Base-by-base conservation (phyloP, 2,329 filamentous ascomycete genomes). In the Pezicula neosporulosa region DNA sequence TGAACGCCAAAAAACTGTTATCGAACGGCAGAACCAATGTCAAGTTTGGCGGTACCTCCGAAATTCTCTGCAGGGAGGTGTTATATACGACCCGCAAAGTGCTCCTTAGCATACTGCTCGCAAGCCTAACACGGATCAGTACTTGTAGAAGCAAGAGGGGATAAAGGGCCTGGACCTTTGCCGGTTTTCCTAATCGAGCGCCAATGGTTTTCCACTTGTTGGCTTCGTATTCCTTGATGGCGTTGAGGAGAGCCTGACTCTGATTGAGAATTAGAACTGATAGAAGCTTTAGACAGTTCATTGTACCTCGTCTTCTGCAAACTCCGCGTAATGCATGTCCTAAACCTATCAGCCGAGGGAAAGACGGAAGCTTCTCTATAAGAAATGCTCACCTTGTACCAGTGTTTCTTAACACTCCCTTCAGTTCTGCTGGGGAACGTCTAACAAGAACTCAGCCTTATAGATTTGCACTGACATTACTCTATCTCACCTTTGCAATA, bases 281-380 rank as follows among this genome's bases (percentile, higher is more conserved):
- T 38, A 47, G 28, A 35, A 42, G 45, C 30, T 33, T 47, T 49
- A 44, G 36, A 37, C 24, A 36, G 42, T 21, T 44, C 41, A 39
- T 33, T 36, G 69, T 80, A 95, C 90, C 83, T 97, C 94, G 66
- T 97, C 91, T 76, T 97, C 93, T 46, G 90, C 92, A 69, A 99
- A 97, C 68, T 97, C 94, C 59, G 94, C 94, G 69, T 97, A 97
- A 68, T 99, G 94, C 94, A 99, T 99, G 64, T 99, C 94, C 89
- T 94, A 64, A 54, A 52, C 42, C 28, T 30, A 51, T 59, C 51
- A 60, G 57, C 50, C 28, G 9, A 13, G 30, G 9, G 30, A 33
- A 33, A 33, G 30, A 13, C 9, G 12, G 30, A 33, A 10, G 4
- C 1, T 33, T 13, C 30, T 13, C 9, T 13, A 7, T 7, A 13